A percentile compares a stretch with the other conserved stretches of the same genome.
These are phyloP conservation scores for Acacia pycnantha DNA, from an alignment of 331 rosid species.

Conservation along the genomic window DNA sequence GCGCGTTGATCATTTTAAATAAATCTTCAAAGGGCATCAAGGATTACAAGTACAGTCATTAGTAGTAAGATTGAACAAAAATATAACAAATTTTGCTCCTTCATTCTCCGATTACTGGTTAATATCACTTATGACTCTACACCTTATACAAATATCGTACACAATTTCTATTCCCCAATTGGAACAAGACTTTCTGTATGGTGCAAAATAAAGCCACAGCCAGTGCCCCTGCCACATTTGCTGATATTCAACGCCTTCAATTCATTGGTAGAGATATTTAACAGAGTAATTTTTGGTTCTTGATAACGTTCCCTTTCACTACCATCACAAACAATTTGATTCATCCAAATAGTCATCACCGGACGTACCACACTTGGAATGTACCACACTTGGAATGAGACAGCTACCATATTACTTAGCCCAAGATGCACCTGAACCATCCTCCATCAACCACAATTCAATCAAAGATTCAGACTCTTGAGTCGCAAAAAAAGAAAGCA, in stretches of 20 bases:
- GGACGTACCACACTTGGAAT: not conserved
- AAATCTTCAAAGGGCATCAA: not conserved
- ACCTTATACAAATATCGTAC: not conserved
- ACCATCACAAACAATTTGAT: not conserved
- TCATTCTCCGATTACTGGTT: too few relatives aligned
- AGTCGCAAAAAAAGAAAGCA: not conserved
- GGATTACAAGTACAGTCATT: not conserved
- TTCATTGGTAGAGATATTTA: not conserved
- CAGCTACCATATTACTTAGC: not conserved
- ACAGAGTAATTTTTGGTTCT: too few relatives aligned
- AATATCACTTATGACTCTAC: not conserved
- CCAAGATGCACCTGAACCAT: not conserved
- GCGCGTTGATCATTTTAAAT: not conserved
- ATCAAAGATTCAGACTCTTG: not conserved
- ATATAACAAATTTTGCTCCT: too few relatives aligned
- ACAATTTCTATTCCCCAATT: too few relatives aligned
- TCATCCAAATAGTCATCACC: not conserved
- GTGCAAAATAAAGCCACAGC: too few relatives aligned
- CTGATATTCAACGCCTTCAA: not conserved
- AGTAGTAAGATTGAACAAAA: too few relatives aligned
- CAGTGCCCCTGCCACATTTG: not conserved
- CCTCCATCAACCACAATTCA: conserved; percentile 30
- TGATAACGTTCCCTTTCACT: not conserved
- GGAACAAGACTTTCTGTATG: not conserved
- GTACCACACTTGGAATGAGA: too few relatives aligned